A percentile compares a stretch with the other conserved stretches of the same genome.
phyloP scores from a whole-genome alignment of 169 alveolate species.

The Theileria sp. region DNA sequence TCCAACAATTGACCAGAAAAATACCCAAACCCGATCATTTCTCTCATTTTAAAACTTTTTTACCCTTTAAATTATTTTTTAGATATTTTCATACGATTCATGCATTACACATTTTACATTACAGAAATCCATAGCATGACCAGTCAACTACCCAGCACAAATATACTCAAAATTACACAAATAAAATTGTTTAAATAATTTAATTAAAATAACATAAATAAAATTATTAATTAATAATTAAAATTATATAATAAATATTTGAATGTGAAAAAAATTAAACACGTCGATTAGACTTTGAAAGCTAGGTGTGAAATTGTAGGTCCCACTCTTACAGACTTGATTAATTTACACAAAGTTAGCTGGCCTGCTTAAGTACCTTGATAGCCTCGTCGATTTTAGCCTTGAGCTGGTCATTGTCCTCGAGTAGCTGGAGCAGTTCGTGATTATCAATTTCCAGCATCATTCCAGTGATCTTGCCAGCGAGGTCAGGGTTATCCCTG shows the following conservation, averaged over 20 bases:
- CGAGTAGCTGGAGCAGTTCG: slow-evolving; percentile 87
- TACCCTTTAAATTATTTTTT: not conserved
- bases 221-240: too few species aligned
- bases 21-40: not conserved
- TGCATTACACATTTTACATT: not conserved
- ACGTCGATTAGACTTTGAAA: slow-evolving; percentile 4
- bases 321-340: slow-evolving; percentile 11
- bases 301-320: slow-evolving; percentile 5
- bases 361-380: slow-evolving; percentile 84
- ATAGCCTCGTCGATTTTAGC: slow-evolving; percentile 90
- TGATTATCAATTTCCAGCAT: slow-evolving; percentile 94
- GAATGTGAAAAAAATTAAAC: slow-evolving; percentile 24
- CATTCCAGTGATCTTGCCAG: slow-evolving; percentile 94
- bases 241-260: not conserved
- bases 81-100: not conserved
- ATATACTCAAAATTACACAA: too few species aligned
- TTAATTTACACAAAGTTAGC: slow-evolving; percentile 15
- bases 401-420: slow-evolving; percentile 85
- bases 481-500: slow-evolving; percentile 88
- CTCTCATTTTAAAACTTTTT: not conserved
- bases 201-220: too few species aligned
- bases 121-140: too few species aligned
- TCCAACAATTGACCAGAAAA: not conserved
- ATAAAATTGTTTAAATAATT: too few species aligned
- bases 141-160: too few species aligned